A percentile compares a stretch with the other conserved stretches of the same genome.
Evolutionary conservation across 2,329 filamentous ascomycete species (phyloP).

Genomic region (Allantophomopsis cytisporea): DNA sequence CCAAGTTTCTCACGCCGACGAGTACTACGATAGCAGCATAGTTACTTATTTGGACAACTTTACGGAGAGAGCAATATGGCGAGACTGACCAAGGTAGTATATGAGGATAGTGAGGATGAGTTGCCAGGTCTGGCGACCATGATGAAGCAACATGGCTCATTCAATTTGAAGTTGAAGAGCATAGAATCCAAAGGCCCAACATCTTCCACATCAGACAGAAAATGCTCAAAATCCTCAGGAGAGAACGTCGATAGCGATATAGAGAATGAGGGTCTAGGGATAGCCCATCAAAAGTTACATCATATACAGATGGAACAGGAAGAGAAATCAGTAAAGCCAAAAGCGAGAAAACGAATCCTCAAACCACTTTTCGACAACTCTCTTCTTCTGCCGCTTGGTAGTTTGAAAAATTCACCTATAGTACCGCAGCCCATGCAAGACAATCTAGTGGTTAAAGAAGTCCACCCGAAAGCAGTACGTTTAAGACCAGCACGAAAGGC

Average conservation of each 20-base stretch:
- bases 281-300: not conserved
- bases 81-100: slow-evolving; percentile 1
- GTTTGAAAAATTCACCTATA: not conserved
- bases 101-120: slow-evolving; percentile 10
- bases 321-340: slow-evolving; percentile 3
- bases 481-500: not conserved
- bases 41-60: no score
- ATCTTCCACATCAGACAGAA: no score
- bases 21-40: no score
- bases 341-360: slow-evolving; percentile 11
- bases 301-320: not conserved
- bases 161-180: not conserved
- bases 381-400: slow-evolving; percentile 8
- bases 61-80: slow-evolving; percentile 4
- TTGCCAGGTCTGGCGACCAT: slow-evolving; percentile 9
- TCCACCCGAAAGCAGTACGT: slow-evolving; percentile 1
- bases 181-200: no score
- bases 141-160: not conserved
- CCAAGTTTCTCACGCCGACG: no score
- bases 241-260: no score
- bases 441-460: not conserved
- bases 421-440: no score
- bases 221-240: no score
- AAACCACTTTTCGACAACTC: slow-evolving; percentile 11
- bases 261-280: no score